Conservation (phyloP, 495 filamentous ascomycete species). For the Penicillium nucicola region DNA sequence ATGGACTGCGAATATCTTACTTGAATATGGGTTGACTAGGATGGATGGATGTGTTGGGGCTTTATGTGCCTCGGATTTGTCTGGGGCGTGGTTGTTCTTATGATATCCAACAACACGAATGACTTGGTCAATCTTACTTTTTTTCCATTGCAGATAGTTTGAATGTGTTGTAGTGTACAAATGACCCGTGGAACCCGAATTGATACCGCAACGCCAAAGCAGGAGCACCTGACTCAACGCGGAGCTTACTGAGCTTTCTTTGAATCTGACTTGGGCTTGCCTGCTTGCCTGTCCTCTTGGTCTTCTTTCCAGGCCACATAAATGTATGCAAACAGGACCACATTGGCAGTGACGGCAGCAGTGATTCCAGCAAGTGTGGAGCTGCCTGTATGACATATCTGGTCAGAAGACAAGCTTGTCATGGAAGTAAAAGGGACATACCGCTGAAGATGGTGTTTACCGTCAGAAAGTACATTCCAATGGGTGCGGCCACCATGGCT, state of each 20-base stretch:
- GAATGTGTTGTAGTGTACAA: not conserved
- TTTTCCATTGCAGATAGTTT: not conserved
- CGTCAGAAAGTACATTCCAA: constrained; percentile 83
- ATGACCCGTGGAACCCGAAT: not conserved
- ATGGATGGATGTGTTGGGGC: not conserved
- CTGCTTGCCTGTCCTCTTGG: constrained; percentile 59
- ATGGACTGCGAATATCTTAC: constrained; percentile 14
- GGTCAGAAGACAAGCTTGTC: not conserved
- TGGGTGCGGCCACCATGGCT: constrained; percentile 82
- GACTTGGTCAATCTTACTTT: not conserved
- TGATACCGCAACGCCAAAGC: constrained; percentile 2
- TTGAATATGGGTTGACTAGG: constrained; percentile 9
- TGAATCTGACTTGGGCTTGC: constrained; percentile 44
- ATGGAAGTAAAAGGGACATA: constrained; percentile 30
- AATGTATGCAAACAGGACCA: constrained; percentile 86
- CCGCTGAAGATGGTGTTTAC: constrained; percentile 74
- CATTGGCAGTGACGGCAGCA: constrained; percentile 87
- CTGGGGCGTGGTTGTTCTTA: constrained; percentile 1
- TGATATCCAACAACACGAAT: constrained; percentile 3
- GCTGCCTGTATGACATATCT: constrained; percentile 56
- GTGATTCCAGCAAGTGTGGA: constrained; percentile 78
- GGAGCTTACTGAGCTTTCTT: constrained; percentile 57
- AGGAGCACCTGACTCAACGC: too few species aligned
- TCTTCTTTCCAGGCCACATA: constrained; percentile 91
- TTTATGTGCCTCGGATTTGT: not conserved